Conservation (phyloP, 1,139 yeast genomes). For the Blastobotrys petasosporus region DNA sequence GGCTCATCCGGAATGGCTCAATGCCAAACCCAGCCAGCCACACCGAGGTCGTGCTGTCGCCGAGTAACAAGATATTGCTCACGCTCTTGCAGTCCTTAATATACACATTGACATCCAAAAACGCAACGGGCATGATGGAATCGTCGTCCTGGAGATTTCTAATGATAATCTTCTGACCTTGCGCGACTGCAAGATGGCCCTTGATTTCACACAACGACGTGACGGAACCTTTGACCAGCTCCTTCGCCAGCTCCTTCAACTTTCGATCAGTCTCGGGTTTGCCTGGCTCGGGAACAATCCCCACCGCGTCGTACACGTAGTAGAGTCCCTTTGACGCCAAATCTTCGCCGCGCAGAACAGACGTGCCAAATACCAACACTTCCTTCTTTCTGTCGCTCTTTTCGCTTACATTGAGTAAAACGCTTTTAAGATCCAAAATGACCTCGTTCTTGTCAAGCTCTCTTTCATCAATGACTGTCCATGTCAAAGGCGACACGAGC, state of each 20-base stretch:
- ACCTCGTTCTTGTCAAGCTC: conserved; percentile 65
- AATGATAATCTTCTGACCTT: conserved; percentile 76
- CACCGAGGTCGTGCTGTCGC: conserved; percentile 75
- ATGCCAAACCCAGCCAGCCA: conserved; percentile 86
- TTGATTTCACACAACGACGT: conserved; percentile 72
- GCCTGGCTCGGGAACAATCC: conserved; percentile 86
- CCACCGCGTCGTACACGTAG: conserved; percentile 67
- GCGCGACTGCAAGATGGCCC: conserved; percentile 79
- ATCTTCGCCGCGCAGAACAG: conserved; percentile 76
- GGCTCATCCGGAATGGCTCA: conserved; percentile 84
- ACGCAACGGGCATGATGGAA: conserved; percentile 84
- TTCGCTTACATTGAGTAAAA: conserved; percentile 48
- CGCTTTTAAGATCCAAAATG: conserved; percentile 52
- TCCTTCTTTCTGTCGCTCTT: conserved; percentile 58
- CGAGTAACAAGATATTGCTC: conserved; percentile 70
- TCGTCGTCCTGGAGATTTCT: conserved; percentile 81
- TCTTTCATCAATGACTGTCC: conserved; percentile 70
- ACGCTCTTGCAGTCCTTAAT: conserved; percentile 75
- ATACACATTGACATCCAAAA: conserved; percentile 75
- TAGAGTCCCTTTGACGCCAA: conserved; percentile 75
- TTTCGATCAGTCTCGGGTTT: conserved; percentile 78
- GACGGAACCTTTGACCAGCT: conserved; percentile 80
- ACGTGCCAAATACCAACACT: conserved; percentile 72
- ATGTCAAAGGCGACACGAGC: conserved; percentile 64
- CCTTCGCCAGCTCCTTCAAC: conserved; percentile 68